Evolutionary conservation across 371 early-diverging fungal species (phyloP), one percentile per base, ranked within the genome.

Genomic region (Parasitella parasitica): DNA sequence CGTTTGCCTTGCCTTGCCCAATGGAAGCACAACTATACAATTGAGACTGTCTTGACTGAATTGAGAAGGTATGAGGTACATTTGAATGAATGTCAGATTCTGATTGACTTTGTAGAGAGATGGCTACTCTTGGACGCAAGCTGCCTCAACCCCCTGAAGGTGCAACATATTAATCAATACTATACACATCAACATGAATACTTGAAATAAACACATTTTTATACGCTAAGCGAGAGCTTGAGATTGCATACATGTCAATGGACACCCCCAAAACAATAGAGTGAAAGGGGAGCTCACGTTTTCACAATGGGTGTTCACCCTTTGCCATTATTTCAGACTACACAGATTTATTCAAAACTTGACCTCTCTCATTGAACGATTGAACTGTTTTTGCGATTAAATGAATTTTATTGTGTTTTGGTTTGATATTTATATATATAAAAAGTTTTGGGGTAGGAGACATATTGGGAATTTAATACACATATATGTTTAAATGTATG

Each of bases 111-210:
- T 66, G 6, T 71, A 93, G 95, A 59, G 95, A 95, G 67, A 97
- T 97, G 97, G 89, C 87, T 35, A 82, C 84, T 28, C 77, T 89
- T 22, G 77, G 78, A 36, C 91, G 89, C 67, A 95, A 95, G 77
- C 77, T 94, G 36, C 79, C 90, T 34, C 98, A 97, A 78, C 97
- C 97, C 37, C 77, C 89, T 39, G 97, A 97, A 80, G 94, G 94
- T 22, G 70, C 86, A 51, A 80, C 69, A 22, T 94, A 78, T 65
- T 86, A 79, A 70, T 52, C 37, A 49, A 55, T 13, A 30, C 8
- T 50, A 50, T 50, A 50, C 50, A 28, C 30, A 50, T 4, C 16
- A n/a, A n/a, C 30, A 38, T 38, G 6, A n/a, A 2, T 38, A n/a
- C 11, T 6, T 50, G 30, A 50, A 50, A 28, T 8, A 50, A 15